Percentiles rank a stretch among this genome's conserved stretches.
Evolutionary conservation across 2,329 filamentous ascomycete species (phyloP).

Genomic region (Fusarium buharicum): DNA sequence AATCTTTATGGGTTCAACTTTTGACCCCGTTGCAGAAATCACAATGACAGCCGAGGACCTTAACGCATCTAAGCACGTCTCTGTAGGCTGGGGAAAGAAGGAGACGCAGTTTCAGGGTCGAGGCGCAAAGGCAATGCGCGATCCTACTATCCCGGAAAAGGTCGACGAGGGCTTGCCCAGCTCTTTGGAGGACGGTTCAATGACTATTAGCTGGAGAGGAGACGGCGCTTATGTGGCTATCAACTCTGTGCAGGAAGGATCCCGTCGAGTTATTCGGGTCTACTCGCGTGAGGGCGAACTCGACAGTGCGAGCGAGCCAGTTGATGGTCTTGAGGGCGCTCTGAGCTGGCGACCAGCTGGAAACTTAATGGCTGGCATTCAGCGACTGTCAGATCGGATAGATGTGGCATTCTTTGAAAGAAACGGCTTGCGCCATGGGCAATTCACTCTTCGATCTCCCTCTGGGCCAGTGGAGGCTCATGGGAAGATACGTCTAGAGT

Average conservation of each 20-base stretch:
- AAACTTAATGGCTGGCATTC: conserved; percentile 88
- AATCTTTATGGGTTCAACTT: conserved; percentile 91
- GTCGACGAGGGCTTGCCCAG: conserved; percentile 86
- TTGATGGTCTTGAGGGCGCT: conserved; percentile 87
- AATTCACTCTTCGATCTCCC: conserved; percentile 81
- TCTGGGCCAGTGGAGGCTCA: conserved; percentile 66
- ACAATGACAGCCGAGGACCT: conserved; percentile 79
- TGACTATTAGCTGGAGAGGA: conserved; percentile 89
- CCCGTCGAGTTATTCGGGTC: conserved; percentile 84
- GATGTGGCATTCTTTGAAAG: conserved; percentile 96
- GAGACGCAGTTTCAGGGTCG: conserved; percentile 98
- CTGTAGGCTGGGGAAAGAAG: conserved; percentile 97
- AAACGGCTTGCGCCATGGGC: conserved; percentile 95
- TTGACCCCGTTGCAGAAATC: conserved; percentile 84
- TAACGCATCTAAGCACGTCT: conserved; percentile 90
- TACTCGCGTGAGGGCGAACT: conserved; percentile 91
- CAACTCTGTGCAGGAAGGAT: conserved; percentile 76
- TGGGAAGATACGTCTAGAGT: conserved; percentile 73
- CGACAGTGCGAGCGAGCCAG: conserved; percentile 93
- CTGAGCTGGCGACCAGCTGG: conserved; percentile 93
- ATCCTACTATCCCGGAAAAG: conserved; percentile 94
- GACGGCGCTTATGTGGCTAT: conserved; percentile 92
- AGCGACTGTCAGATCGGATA: conserved; percentile 73
- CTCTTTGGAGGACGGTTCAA: conserved; percentile 74
- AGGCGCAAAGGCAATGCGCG: conserved; percentile 83